A percentile compares a stretch with the other conserved stretches of the same genome.
Conservation (phyloP, 2,329 filamentous ascomycete genomes). For the Incumbomyces lentus region DNA sequence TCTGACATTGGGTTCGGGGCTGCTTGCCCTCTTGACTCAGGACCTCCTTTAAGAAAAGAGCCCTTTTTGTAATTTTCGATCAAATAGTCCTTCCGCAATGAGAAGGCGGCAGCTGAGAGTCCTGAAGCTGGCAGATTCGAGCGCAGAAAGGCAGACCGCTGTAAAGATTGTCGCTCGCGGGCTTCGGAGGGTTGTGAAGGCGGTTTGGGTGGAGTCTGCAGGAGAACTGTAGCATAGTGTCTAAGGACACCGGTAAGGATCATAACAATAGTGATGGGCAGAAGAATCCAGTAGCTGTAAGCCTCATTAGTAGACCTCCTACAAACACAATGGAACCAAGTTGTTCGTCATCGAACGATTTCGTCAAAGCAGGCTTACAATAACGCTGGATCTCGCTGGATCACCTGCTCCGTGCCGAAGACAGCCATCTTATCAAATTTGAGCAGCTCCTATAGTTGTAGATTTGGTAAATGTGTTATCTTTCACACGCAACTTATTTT, state of each 20-base stretch:
- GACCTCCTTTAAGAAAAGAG: slow-evolving; percentile 71
- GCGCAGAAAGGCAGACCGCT: slow-evolving; percentile 76
- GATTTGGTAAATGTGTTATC: too few relatives aligned
- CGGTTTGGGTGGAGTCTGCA: slow-evolving; percentile 73
- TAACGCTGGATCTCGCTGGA: slow-evolving; percentile 94
- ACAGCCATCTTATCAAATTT: slow-evolving; percentile 55
- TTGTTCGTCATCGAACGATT: too few relatives aligned
- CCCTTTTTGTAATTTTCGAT: slow-evolving; percentile 75
- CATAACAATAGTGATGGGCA: slow-evolving; percentile 97
- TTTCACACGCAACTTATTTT: too few relatives aligned
- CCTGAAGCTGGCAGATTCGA: slow-evolving; percentile 65
- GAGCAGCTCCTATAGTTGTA: background rate
- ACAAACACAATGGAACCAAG: too few relatives aligned
- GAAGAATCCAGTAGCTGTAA: slow-evolving; percentile 90
- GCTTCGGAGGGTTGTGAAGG: slow-evolving; percentile 49
- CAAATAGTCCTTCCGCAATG: slow-evolving; percentile 68
- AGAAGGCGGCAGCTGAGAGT: slow-evolving; percentile 68
- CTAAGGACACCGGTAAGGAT: slow-evolving; percentile 89
- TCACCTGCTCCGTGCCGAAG: slow-evolving; percentile 76
- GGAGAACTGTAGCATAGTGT: slow-evolving; percentile 89
- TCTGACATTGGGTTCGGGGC: slow-evolving; percentile 91
- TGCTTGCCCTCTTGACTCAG: slow-evolving; percentile 73
- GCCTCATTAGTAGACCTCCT: background rate
- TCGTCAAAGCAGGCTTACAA: slow-evolving; percentile 54
- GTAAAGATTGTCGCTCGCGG: slow-evolving; percentile 74